Conservation (phyloP, 169 alveolate genomes). For the Eimeria acervulina region DNA sequence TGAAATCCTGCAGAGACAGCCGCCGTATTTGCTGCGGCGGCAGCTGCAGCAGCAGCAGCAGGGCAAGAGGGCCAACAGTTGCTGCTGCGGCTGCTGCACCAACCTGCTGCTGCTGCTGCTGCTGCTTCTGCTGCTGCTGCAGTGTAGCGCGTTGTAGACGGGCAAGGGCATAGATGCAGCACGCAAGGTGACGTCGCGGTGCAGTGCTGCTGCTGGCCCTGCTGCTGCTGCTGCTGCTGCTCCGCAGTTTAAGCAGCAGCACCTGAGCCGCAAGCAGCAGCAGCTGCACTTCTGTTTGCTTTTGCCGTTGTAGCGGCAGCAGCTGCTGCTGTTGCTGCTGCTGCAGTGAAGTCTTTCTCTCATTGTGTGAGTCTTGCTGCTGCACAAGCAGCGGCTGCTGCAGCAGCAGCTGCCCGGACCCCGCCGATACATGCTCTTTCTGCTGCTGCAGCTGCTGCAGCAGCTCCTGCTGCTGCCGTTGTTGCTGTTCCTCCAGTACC, state of each 20-base stretch:
- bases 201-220: constrained; percentile 21
- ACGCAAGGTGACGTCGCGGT: constrained; percentile 4
- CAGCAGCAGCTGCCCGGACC: background rate
- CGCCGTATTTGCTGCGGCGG: constrained; percentile 34
- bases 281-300: constrained; percentile 18
- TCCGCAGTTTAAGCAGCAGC: constrained; percentile 31
- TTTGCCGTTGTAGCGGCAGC: constrained; percentile 10
- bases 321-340: constrained; percentile 32
- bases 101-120: constrained; percentile 32
- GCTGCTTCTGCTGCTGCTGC: constrained; percentile 49
- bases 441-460: constrained; percentile 37
- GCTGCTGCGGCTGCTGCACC: constrained; percentile 19
- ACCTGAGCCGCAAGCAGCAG: constrained; percentile 50
- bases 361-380: constrained; percentile 4
- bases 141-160: constrained; percentile 26
- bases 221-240: constrained; percentile 56
- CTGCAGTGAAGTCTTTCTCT: background rate
- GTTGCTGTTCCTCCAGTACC: background rate
- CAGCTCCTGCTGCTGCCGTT: constrained; percentile 3
- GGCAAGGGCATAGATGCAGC: constrained; percentile 51
- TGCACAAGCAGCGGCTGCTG: constrained; percentile 38
- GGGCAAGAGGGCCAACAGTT: background rate
- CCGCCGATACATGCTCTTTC: background rate
- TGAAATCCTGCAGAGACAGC: background rate
- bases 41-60: constrained; percentile 69